phyloP scores from a whole-genome alignment of 768 basidiomycete genomes.

The Psilocybe cyanescens region DNA sequence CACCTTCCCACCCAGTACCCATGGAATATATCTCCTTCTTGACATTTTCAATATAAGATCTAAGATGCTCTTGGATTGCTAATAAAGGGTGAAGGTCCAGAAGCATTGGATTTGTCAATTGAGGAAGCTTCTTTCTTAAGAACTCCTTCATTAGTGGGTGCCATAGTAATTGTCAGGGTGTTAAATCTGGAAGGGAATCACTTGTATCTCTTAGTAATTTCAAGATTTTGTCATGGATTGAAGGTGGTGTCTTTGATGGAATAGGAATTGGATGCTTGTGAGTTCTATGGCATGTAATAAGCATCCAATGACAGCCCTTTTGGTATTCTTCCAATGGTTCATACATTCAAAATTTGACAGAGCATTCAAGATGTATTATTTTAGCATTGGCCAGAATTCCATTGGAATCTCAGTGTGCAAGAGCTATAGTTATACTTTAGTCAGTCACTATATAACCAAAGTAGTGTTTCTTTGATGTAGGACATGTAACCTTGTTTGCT shows the following conservation, averaged over 20 bases:
- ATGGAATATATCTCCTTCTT: conserved; percentile 1
- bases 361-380: conserved; percentile 2
- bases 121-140: conserved; percentile 1
- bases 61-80: conserved; percentile 11
- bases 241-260: conserved; percentile 20
- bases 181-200: conserved; percentile 13
- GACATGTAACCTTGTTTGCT: background rate
- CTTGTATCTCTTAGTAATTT: background rate
- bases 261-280: conserved; percentile 27
- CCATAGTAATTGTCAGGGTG: conserved; percentile 11
- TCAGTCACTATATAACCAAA: background rate
- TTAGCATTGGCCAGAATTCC: background rate
- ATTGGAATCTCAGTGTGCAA: conserved; percentile 3
- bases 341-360: conserved; percentile 3
- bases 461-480: background rate
- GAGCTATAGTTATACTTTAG: background rate
- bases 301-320: conserved; percentile 9
- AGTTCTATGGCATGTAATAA: conserved; percentile 15
- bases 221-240: conserved; percentile 2
- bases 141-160: conserved; percentile 7
- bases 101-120: background rate
- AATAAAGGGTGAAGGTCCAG: conserved; percentile 15
- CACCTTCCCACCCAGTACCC: conserved; percentile 20
- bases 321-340: conserved; percentile 6
- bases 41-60: background rate